phyloP scores from a whole-genome alignment of 2,329 filamentous ascomycete genomes.

The Aureobasidium sp. region DNA sequence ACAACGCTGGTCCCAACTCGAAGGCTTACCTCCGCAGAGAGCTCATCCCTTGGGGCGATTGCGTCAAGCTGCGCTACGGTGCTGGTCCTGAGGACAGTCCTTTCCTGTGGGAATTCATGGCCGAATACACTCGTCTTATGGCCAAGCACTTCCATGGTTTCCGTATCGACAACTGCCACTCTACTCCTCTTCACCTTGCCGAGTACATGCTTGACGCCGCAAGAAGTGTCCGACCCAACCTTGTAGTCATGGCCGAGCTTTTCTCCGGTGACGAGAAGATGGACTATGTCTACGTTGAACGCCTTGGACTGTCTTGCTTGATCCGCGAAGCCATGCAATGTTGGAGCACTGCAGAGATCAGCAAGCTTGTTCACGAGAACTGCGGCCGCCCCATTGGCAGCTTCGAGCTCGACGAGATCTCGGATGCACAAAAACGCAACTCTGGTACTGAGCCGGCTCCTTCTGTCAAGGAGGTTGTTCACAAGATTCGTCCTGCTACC shows the following conservation, averaged over 20 bases:
- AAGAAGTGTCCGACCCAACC: conserved; percentile 73
- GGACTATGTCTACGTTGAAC: conserved; percentile 92
- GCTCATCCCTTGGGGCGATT: conserved; percentile 97
- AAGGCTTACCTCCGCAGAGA: conserved; percentile 91
- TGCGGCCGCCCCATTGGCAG: conserved; percentile 92
- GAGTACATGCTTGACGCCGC: conserved; percentile 93
- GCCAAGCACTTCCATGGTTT: conserved; percentile 93
- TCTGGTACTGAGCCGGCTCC: conserved; percentile 27
- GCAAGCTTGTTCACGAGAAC: conserved; percentile 84
- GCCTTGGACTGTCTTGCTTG: conserved; percentile 79
- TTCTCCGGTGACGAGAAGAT: conserved; percentile 94
- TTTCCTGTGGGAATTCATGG: conserved; percentile 94
- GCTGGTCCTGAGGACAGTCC: conserved; percentile 72
- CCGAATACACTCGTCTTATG: conserved; percentile 79
- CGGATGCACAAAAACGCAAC: conserved; percentile 46
- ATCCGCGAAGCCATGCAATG: conserved; percentile 98
- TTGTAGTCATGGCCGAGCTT: conserved; percentile 89
- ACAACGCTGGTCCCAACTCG: conserved; percentile 85
- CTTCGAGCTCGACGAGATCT: conserved; percentile 86
- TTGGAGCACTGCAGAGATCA: conserved; percentile 90
- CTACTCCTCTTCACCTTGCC: conserved; percentile 86
- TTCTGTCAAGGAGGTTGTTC: conserved; percentile 55
- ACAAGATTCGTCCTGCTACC: conserved; percentile 74
- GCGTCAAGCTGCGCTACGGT: conserved; percentile 92
- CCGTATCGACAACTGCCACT: conserved; percentile 97